phyloP scores from a whole-genome alignment of 2,329 filamentous ascomycete species.

The Neopestalotiopsis sp. region DNA sequence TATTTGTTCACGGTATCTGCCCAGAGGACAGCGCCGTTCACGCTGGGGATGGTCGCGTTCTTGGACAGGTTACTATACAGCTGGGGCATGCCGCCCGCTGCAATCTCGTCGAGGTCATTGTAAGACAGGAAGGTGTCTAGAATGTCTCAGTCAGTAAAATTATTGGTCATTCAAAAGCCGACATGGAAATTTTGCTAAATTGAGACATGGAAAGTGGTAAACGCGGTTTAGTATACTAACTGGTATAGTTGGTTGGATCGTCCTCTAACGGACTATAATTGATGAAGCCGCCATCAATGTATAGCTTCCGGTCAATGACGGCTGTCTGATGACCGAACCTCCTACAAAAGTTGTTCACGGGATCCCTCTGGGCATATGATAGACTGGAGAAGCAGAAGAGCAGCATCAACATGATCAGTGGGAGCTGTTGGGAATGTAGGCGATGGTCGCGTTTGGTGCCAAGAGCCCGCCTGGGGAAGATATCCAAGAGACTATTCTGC shows the following conservation, averaged over 20 bases:
- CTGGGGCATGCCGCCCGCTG: constrained; percentile 28
- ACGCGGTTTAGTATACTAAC: constrained; percentile 43
- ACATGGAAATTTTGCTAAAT: too few species aligned
- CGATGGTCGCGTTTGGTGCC: not conserved
- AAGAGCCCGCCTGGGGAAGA: not conserved
- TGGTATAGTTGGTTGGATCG: constrained; percentile 59
- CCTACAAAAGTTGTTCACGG: constrained; percentile 59
- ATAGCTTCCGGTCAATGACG: constrained; percentile 63
- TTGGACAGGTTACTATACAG: constrained; percentile 65
- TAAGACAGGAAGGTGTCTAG: constrained; percentile 22
- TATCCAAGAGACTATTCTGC: not conserved
- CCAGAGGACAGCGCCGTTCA: constrained; percentile 58
- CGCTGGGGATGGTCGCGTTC: constrained; percentile 58
- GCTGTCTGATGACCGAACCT: constrained; percentile 65
- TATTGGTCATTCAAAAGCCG: not conserved
- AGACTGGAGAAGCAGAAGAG: not conserved
- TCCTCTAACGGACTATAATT: constrained; percentile 57
- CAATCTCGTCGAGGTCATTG: constrained; percentile 20
- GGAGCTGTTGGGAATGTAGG: not conserved
- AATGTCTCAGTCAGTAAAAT: not conserved
- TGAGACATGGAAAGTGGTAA: too few species aligned
- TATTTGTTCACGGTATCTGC: constrained; percentile 66
- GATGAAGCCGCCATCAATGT: constrained; percentile 66
- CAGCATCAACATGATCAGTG: not conserved
- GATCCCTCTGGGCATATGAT: constrained; percentile 47